These are phyloP conservation scores for Metschnikowia drakensbergensis DNA, from an alignment of 805 yeast genomes.

Conservation along the genomic window DNA sequence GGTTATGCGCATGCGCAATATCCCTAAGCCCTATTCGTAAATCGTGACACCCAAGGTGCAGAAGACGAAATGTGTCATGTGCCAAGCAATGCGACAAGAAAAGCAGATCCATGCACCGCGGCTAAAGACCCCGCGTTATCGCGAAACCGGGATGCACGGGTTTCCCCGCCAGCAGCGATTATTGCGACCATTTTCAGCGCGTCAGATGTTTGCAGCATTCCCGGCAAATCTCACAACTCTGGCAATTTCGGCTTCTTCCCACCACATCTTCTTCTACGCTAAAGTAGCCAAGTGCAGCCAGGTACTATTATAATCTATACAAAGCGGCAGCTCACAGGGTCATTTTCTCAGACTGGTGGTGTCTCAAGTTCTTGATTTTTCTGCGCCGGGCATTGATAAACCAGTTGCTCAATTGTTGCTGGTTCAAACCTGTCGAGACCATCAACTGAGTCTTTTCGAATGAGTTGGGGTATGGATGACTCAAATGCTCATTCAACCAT, in stretches of 20 bases:
- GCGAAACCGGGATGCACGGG: neutral
- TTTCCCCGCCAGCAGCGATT: too few relatives aligned
- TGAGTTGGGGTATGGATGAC: conserved; percentile 82
- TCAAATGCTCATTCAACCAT: conserved; percentile 72
- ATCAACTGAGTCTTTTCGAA: conserved; percentile 69
- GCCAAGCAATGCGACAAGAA: conserved; percentile 1
- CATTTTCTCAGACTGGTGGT: conserved; percentile 21
- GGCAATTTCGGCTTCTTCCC: too few relatives aligned
- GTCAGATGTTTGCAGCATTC: too few relatives aligned
- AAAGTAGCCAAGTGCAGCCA: too few relatives aligned
- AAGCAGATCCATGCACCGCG: neutral
- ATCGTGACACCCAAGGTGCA: neutral
- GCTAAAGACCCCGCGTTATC: neutral
- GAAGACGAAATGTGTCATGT: neutral
- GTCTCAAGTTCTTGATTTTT: conserved; percentile 52
- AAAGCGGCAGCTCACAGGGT: neutral
- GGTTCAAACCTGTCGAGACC: conserved; percentile 69
- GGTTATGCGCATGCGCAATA: neutral
- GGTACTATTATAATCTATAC: neutral
- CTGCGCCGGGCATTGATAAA: conserved; percentile 83
- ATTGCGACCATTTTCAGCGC: too few relatives aligned
- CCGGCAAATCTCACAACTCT: too few relatives aligned
- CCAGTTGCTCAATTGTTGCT: conserved; percentile 83
- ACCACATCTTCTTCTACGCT: too few relatives aligned
- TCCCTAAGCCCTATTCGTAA: neutral